A percentile compares a stretch with the other conserved stretches of the same genome.
Evolutionary conservation across 2,329 filamentous ascomycete genomes (phyloP).

Genomic region (Neonectria sp.): DNA sequence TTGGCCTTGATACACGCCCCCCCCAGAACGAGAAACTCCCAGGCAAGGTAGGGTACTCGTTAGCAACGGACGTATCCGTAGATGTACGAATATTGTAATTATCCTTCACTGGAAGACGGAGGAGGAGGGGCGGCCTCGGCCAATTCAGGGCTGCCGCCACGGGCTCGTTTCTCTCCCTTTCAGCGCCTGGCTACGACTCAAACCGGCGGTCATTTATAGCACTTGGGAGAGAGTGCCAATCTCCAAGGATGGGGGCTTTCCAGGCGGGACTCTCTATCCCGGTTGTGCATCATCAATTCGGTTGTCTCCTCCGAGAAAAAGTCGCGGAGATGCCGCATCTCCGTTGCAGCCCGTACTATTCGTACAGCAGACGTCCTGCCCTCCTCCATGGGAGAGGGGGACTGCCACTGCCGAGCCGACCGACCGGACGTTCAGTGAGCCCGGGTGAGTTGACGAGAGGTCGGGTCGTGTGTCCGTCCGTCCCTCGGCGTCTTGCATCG

Average conservation of each 20-base stretch:
- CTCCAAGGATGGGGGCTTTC: slow-evolving; percentile 5
- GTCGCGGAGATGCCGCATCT: slow-evolving; percentile 19
- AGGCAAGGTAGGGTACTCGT: not conserved
- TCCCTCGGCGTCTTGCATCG: slow-evolving; percentile 13
- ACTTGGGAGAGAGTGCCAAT: slow-evolving; percentile 2
- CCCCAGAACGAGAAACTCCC: slow-evolving; percentile 17
- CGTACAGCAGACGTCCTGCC: not conserved
- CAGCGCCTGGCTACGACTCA: slow-evolving; percentile 10
- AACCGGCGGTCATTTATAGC: not conserved
- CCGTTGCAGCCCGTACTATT: slow-evolving; percentile 16
- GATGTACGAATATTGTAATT: not conserved
- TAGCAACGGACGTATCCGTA: not conserved
- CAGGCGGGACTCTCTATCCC: slow-evolving; percentile 19
- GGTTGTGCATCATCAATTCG: slow-evolving; percentile 23
- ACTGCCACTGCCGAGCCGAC: too few species aligned
- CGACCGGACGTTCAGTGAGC: slow-evolving; percentile 33
- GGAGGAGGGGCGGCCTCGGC: not conserved
- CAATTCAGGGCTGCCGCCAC: slow-evolving; percentile 1
- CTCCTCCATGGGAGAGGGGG: too few species aligned
- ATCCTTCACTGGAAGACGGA: not conserved
- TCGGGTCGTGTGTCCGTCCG: slow-evolving; percentile 27
- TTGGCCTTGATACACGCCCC: slow-evolving; percentile 32
- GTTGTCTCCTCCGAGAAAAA: slow-evolving; percentile 25
- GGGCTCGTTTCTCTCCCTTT: not conserved
- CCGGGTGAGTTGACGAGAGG: slow-evolving; percentile 12